Evolutionary conservation across 768 basidiomycete species (phyloP), one percentile per base, ranked within the genome.

Genomic region (Pulveroboletus sp.): DNA sequence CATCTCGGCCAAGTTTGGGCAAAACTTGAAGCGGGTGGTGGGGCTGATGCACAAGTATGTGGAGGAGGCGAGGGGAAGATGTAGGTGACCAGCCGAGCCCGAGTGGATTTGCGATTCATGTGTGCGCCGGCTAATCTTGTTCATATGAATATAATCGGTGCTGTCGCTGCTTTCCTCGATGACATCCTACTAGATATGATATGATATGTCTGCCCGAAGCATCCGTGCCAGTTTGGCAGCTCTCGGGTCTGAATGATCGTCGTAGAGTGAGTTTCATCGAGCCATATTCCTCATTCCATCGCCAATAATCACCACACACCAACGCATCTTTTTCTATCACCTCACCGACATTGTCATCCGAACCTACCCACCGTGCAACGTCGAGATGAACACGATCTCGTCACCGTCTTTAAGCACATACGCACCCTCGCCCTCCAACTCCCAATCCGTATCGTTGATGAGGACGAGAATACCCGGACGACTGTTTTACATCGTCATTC

Each of bases 381-480:
- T 97, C 18, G 92, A 95, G 53, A 99, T 98, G 67, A 99, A 95
- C 14, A 97, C 91, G 54, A 98, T 79, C 71, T 94, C 90, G 64
- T 99, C 96, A 0, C 80, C 76, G 30, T 83, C 72, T 65, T 86
- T 72, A 50, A 98, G 70, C 54, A 71, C 73, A 65, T 95, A 96
- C 6, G 88, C 84, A 18, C 90, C 84, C 66, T 97, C 95, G 31
- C 92, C 93, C 66, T 97, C 95, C 6, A 98, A 75, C 68, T 98
- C 94, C 95, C 95, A 97, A 60, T 98, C 95, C 1, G 90, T 90
- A 59, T 95, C 90, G 62, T 98, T 98, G 47, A 99, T 82, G n/a
- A 99, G 75, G 4, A 98, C 95, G 4, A 99, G 75, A 33, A 99
- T 96, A 0, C 96, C 96, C 0, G 96, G 96, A 8, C 96, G 93